phyloP scores from a whole-genome alignment of 176 grass and related monocot species.

The sorghum (Sorghum bicolor) region DNA sequence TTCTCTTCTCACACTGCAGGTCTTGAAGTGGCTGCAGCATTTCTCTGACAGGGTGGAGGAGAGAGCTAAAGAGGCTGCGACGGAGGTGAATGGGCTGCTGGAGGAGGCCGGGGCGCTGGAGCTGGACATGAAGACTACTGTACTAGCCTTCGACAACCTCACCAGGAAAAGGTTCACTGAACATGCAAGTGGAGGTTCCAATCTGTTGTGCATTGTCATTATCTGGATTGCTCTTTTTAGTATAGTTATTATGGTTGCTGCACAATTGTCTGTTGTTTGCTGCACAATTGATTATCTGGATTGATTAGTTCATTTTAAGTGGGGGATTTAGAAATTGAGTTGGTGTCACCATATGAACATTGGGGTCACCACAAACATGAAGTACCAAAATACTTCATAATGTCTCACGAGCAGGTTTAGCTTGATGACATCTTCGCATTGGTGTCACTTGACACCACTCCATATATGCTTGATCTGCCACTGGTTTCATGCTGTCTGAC shows the following conservation, averaged over 20 bases:
- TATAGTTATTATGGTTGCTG: background rate
- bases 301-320: background rate
- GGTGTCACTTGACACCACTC: too few species aligned
- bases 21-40: conserved; percentile 54
- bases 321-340: background rate
- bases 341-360: background rate
- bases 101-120: conserved; percentile 45
- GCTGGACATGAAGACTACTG: conserved; percentile 65
- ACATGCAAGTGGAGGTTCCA: conserved; percentile 75
- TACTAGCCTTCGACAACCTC: conserved; percentile 44
- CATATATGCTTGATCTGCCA: too few species aligned
- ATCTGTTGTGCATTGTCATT: conserved; percentile 26
- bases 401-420: background rate
- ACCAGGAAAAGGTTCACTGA: conserved; percentile 47
- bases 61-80: conserved; percentile 38
- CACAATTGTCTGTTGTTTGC: background rate
- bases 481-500: background rate
- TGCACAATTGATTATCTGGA: too few species aligned
- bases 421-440: background rate
- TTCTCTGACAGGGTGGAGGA: conserved; percentile 65
- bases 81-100: conserved; percentile 55
- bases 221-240: background rate
- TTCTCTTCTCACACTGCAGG: conserved; percentile 12
- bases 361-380: background rate
- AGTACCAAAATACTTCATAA: background rate